These are phyloP conservation scores for Capronia americana DNA, from an alignment of 2,329 filamentous ascomycete species.

Conservation along the genomic window DNA sequence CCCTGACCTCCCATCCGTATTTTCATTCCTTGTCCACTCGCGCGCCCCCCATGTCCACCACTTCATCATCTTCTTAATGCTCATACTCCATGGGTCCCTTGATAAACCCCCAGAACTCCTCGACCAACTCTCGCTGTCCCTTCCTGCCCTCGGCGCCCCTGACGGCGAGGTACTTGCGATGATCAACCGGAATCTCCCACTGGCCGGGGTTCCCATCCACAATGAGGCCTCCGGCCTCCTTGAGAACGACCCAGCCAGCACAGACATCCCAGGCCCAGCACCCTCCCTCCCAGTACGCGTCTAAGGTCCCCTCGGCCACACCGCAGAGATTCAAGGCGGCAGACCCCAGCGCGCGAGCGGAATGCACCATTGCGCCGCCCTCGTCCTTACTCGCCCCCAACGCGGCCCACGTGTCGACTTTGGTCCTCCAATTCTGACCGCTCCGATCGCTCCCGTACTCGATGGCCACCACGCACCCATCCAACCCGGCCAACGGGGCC, in stretches of 20 bases:
- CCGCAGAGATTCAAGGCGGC: constrained; percentile 68
- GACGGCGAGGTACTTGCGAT: constrained; percentile 59
- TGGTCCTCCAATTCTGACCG: constrained; percentile 64
- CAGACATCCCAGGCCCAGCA: constrained; percentile 72
- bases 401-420: constrained; percentile 60
- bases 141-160: constrained; percentile 36
- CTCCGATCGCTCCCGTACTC: constrained; percentile 67
- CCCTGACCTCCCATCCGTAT: constrained; percentile 1
- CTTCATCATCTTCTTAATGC: constrained; percentile 43
- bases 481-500: constrained; percentile 57
- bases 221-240: constrained; percentile 65
- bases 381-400: constrained; percentile 56
- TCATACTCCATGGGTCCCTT: constrained; percentile 49
- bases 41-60: background rate
- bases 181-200: constrained; percentile 63
- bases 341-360: constrained; percentile 61
- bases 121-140: constrained; percentile 48
- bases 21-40: background rate
- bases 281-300: constrained; percentile 70
- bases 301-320: constrained; percentile 63
- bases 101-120: constrained; percentile 52
- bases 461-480: constrained; percentile 61
- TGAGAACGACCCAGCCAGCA: constrained; percentile 66
- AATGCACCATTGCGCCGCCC: constrained; percentile 68
- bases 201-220: constrained; percentile 59